A percentile compares a stretch with the other conserved stretches of the same genome.
These are phyloP conservation scores for Hymenoscyphus linearis DNA, from an alignment of 2,329 filamentous ascomycete species.

Conservation along the genomic window DNA sequence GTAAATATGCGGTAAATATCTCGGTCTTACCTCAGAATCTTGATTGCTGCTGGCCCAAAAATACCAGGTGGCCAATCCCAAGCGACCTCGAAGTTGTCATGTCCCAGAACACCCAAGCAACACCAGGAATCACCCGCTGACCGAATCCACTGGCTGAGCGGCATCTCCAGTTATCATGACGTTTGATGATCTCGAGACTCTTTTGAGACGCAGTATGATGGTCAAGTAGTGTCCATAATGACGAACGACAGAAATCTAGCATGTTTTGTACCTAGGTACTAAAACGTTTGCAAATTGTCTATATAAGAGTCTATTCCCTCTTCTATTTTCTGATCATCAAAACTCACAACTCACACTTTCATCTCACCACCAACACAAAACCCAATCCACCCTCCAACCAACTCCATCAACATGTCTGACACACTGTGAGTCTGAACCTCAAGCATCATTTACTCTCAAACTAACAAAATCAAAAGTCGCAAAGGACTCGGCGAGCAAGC, in stretches of 20 bases:
- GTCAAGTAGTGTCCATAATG: background rate
- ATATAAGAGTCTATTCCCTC: background rate
- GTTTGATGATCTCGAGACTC: background rate
- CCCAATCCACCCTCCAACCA: conserved; percentile 9
- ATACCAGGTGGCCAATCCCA: background rate
- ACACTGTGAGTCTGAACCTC: conserved; percentile 31
- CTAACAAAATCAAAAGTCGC: conserved; percentile 32
- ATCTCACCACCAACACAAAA: background rate
- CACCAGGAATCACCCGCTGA: background rate
- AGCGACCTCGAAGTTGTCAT: background rate
- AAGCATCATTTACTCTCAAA: background rate
- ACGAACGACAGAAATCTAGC: background rate
- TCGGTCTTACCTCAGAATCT: background rate
- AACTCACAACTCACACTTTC: background rate
- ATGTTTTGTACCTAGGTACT: background rate
- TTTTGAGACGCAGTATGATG: background rate
- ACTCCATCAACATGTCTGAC: conserved; percentile 41
- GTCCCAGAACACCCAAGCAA: background rate
- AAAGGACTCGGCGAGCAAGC: conserved; percentile 45
- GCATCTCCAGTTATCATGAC: background rate
- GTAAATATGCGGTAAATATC: background rate
- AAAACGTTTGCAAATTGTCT: background rate
- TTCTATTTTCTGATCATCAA: background rate
- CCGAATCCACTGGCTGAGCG: background rate
- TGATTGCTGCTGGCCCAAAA: background rate